Percentiles rank a stretch among this genome's conserved stretches.
These are phyloP conservation scores for Picochlorum sp. DNA, from an alignment of 139 green algal species.

Conservation along the genomic window DNA sequence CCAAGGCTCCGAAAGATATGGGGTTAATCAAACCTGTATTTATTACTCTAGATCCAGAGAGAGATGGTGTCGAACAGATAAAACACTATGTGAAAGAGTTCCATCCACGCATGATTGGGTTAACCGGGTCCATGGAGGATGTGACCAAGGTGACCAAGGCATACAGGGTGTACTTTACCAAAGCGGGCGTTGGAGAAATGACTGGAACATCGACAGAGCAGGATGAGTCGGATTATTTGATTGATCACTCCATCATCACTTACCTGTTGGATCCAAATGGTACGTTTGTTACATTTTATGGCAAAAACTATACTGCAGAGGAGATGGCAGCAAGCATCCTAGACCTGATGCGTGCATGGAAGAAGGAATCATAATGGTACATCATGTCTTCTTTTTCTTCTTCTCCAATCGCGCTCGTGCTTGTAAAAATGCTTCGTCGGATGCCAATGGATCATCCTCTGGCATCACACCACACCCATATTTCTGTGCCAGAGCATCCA, in stretches of 20 bases:
- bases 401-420: slow-evolving; percentile 15
- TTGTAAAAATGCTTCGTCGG: slow-evolving; percentile 43
- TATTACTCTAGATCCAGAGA: slow-evolving; percentile 89
- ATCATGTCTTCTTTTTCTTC: slow-evolving; percentile 3
- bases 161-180: slow-evolving; percentile 88
- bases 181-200: slow-evolving; percentile 41
- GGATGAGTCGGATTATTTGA: slow-evolving; percentile 78
- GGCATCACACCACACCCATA: slow-evolving; percentile 19
- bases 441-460: slow-evolving; percentile 2
- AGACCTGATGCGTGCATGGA: not conserved
- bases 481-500: slow-evolving; percentile 23
- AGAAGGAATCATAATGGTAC: not conserved
- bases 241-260: slow-evolving; percentile 99
- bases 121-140: slow-evolving; percentile 75
- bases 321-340: slow-evolving; percentile 10
- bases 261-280: slow-evolving; percentile 85
- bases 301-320: slow-evolving; percentile 19
- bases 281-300: slow-evolving; percentile 91
- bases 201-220: not conserved
- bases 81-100: slow-evolving; percentile 87
- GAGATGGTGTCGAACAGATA: slow-evolving; percentile 67
- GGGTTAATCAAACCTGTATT: slow-evolving; percentile 75
- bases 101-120: slow-evolving; percentile 84
- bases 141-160: slow-evolving; percentile 43
- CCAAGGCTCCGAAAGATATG: slow-evolving; percentile 17